Evolutionary conservation across 1,284 basidiomycete species (phyloP).

Genomic region (Moniliella sp.): DNA sequence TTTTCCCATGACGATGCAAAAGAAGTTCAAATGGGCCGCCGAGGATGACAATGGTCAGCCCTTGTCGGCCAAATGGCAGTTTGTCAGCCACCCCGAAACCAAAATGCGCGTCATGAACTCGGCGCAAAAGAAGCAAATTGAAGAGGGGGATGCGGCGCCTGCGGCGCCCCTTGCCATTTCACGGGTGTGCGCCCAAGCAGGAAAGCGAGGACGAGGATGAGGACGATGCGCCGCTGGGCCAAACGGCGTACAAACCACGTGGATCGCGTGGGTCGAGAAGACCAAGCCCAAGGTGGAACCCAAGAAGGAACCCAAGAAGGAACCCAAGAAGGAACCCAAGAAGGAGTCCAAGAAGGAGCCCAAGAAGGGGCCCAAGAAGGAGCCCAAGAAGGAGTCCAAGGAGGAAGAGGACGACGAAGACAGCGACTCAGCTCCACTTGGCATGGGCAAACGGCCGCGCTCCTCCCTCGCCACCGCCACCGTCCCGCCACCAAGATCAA

Average conservation of each 20-base stretch:
- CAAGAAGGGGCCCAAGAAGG: too few species aligned
- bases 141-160: constrained; percentile 6
- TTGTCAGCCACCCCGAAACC: constrained; percentile 20
- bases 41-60: constrained; percentile 4
- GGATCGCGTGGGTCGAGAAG: not conserved
- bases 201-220: constrained; percentile 6
- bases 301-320: not conserved
- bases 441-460: too few species aligned
- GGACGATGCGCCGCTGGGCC: constrained; percentile 3
- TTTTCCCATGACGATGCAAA: constrained; percentile 30
- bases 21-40: constrained; percentile 31
- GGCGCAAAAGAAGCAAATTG: constrained; percentile 2
- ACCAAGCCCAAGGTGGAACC: not conserved
- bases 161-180: constrained; percentile 2
- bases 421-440: constrained; percentile 1
- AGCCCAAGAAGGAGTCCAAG: not conserved
- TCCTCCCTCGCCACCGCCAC: too few species aligned
- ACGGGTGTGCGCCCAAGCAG: constrained; percentile 7
- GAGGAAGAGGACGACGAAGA: constrained; percentile 1
- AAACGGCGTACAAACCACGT: not conserved
- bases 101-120: constrained; percentile 15
- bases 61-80: constrained; percentile 9
- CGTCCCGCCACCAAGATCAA: too few species aligned
- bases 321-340: not conserved
- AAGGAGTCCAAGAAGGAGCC: too few species aligned